A percentile compares a stretch with the other conserved stretches of the same genome.
Evolutionary conservation across 192 early-diverging fungal species (phyloP).

Genomic region (Chytriomyces sp.): DNA sequence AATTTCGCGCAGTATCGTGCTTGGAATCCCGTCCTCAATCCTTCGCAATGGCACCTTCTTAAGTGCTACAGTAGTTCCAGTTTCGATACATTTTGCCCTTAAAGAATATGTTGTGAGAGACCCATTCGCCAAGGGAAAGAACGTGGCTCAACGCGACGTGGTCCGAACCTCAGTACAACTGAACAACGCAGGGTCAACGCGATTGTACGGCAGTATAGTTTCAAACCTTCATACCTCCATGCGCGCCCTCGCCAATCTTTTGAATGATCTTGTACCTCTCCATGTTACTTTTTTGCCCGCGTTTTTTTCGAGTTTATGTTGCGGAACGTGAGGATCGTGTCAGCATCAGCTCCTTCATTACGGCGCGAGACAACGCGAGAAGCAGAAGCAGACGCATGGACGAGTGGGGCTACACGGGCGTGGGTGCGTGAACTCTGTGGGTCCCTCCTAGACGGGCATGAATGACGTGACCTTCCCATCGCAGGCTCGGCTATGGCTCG

Average conservation of each 20-base stretch:
- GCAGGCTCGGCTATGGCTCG: neutral
- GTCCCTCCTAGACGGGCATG: neutral
- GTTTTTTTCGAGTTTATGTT: neutral
- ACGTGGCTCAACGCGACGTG: too few relatives aligned
- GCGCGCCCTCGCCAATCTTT: slow-evolving; percentile 59
- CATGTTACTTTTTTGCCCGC: slow-evolving; percentile 17
- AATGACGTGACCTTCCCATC: too few relatives aligned
- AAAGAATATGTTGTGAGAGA: slow-evolving; percentile 32
- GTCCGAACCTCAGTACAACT: too few relatives aligned
- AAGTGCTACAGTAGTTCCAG: slow-evolving; percentile 54
- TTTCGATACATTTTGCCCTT: slow-evolving; percentile 56
- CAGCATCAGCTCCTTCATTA: neutral
- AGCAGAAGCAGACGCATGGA: neutral
- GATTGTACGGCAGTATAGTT: neutral
- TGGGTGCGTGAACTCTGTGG: neutral
- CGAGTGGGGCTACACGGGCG: neutral
- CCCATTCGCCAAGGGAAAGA: too few relatives aligned
- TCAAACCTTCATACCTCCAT: slow-evolving; percentile 32
- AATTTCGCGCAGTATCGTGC: slow-evolving; percentile 58
- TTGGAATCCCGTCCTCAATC: slow-evolving; percentile 58
- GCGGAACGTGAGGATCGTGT: neutral
- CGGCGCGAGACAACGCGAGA: neutral
- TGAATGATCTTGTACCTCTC: slow-evolving; percentile 36
- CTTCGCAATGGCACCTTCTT: slow-evolving; percentile 56
- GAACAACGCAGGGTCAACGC: neutral